Evolutionary conservation across 2,329 filamentous ascomycete genomes (phyloP).

Genomic region (Phoma sp.): DNA sequence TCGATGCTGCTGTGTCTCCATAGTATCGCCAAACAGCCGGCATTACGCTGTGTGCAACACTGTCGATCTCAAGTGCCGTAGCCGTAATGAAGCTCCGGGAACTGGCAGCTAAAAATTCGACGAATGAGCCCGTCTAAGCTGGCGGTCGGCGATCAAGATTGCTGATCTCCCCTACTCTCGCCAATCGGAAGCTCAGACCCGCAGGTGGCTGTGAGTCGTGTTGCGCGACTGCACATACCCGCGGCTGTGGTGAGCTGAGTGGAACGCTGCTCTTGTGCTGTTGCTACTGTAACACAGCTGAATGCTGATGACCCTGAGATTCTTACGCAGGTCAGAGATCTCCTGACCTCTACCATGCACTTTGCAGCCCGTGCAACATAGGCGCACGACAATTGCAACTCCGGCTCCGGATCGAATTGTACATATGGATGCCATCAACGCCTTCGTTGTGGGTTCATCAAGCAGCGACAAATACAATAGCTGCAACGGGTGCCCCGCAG

Average conservation of each 20-base stretch:
- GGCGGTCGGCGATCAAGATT: constrained; percentile 21
- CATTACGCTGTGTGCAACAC: neutral
- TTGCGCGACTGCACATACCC: constrained; percentile 13
- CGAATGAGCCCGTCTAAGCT: constrained; percentile 10
- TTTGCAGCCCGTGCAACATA: neutral
- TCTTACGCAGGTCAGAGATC: neutral
- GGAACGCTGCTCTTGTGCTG: constrained; percentile 6
- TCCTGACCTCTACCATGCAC: constrained; percentile 1
- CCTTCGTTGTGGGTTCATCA: neutral
- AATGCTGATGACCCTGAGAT: constrained; percentile 1
- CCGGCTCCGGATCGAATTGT: neutral
- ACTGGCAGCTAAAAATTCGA: neutral
- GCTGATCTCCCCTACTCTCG: constrained; percentile 21
- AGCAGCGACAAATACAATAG: constrained; percentile 1
- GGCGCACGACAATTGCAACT: neutral
- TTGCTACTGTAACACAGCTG: constrained; percentile 1
- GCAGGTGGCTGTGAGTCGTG: neutral
- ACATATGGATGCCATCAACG: neutral
- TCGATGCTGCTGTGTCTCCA: neutral
- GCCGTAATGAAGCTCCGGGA: neutral
- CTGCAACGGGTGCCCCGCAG: constrained; percentile 5
- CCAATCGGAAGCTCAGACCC: constrained; percentile 30
- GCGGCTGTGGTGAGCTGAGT: constrained; percentile 25
- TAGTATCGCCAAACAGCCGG: neutral
- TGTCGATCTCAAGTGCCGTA: neutral